These are phyloP conservation scores for Fusarium falciforme DNA, from an alignment of 2,329 filamentous ascomycete genomes.

Conservation along the genomic window DNA sequence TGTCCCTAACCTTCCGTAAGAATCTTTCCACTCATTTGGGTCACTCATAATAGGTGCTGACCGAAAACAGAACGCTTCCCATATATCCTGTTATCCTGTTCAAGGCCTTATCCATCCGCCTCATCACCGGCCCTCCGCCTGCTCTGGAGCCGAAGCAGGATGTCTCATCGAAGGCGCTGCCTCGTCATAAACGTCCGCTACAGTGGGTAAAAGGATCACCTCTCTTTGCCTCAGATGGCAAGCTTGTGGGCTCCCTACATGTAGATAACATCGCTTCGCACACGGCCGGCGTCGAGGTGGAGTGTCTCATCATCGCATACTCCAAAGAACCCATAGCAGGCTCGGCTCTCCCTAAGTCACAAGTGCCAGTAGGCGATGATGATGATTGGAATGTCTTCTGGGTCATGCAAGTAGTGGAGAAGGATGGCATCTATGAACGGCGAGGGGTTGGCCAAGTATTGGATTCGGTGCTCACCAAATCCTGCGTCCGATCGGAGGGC, in stretches of 20 bases:
- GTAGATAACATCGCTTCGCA: constrained; percentile 1
- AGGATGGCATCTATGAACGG: constrained; percentile 1
- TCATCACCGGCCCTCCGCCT: background rate
- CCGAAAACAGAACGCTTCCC: background rate
- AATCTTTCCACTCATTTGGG: background rate
- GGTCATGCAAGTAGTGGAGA: constrained; percentile 1
- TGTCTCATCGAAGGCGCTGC: background rate
- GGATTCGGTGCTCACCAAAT: background rate
- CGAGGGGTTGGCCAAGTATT: constrained; percentile 6
- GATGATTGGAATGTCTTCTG: constrained; percentile 1
- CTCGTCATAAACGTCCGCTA: background rate
- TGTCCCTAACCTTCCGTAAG: background rate
- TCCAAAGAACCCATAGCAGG: constrained; percentile 1
- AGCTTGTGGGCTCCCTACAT: constrained; percentile 9
- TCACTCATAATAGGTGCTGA: background rate
- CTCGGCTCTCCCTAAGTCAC: background rate
- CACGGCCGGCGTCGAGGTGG: background rate
- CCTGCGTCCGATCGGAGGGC: background rate
- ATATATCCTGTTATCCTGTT: constrained; percentile 1
- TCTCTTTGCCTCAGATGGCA: background rate
- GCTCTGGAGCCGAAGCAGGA: background rate
- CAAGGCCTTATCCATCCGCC: background rate
- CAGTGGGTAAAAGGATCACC: background rate
- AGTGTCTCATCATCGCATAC: constrained; percentile 12
- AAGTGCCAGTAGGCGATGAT: background rate